Conservation (phyloP, 2,329 filamentous ascomycete species). For the Penicillium decumbens region DNA sequence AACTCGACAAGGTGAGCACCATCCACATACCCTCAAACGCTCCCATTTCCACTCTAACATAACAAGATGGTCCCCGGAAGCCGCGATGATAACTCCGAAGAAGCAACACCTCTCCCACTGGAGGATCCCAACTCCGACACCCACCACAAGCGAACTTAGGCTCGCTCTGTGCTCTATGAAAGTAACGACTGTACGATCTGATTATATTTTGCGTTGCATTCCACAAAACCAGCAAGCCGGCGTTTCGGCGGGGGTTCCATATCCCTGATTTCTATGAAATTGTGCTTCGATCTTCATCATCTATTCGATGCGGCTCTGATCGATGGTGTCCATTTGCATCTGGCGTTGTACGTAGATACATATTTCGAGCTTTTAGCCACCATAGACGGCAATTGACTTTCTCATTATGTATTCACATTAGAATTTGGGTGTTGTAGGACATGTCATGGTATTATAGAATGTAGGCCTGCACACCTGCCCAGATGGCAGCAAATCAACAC, state of each 20-base stretch:
- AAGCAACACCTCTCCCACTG: constrained; percentile 3
- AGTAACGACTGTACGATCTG: constrained; percentile 11
- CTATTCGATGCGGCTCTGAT: too few relatives aligned
- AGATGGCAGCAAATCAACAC: too few relatives aligned
- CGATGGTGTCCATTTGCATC: too few relatives aligned
- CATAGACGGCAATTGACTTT: too few relatives aligned
- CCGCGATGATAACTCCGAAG: constrained; percentile 11
- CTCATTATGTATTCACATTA: too few relatives aligned
- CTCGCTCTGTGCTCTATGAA: neutral
- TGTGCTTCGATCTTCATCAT: too few relatives aligned
- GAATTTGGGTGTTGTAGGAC: too few relatives aligned
- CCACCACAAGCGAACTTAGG: constrained; percentile 26
- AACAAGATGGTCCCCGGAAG: constrained; percentile 26
- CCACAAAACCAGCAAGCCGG: neutral
- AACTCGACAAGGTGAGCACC: constrained; percentile 47
- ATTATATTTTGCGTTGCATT: neutral
- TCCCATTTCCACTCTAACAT: neutral
- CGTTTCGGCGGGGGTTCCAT: neutral
- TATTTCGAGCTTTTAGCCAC: too few relatives aligned
- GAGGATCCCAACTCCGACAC: constrained; percentile 18
- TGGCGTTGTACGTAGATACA: too few relatives aligned
- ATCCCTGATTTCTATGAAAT: neutral
- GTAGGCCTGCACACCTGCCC: too few relatives aligned
- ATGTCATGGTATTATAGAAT: too few relatives aligned
- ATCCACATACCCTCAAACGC: too few relatives aligned